phyloP scores from a whole-genome alignment of 1,139 yeast genomes.

The Hansenula anomala region DNA sequence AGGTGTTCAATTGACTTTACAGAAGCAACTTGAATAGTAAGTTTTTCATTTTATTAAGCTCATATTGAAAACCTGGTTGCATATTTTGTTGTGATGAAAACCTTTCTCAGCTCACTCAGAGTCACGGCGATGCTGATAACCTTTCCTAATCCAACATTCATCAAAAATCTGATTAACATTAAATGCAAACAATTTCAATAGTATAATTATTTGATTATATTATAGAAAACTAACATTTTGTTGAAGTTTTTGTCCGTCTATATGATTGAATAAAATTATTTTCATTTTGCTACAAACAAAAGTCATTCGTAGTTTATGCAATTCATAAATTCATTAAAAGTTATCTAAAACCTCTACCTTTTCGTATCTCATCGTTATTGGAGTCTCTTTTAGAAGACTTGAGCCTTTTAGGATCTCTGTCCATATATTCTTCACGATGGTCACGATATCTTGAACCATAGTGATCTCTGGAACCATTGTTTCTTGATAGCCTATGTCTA shows the following conservation, averaged over 20 bases:
- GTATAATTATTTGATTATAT: no score
- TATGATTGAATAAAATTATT: no score
- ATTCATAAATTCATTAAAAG: neutral
- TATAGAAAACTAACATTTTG: no score
- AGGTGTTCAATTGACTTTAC: no score
- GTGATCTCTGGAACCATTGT: no score
- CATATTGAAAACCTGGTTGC: neutral
- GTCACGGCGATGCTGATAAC: slow-evolving; percentile 20
- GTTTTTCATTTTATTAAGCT: no score
- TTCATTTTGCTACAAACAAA: no score
- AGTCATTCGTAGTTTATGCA: no score
- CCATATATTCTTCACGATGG: neutral
- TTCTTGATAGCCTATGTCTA: neutral
- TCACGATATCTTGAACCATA: neutral
- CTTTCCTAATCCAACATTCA: slow-evolving; percentile 18
- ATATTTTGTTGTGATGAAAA: slow-evolving; percentile 16
- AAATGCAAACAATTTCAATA: neutral
- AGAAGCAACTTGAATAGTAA: no score
- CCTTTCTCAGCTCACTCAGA: slow-evolving; percentile 23
- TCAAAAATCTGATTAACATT: slow-evolving; percentile 9
- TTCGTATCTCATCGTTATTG: neutral
- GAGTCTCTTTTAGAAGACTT: neutral
- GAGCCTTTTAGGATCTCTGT: neutral
- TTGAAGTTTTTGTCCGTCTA: no score
- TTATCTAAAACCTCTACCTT: slow-evolving; percentile 4